Evolutionary conservation across 129 eudicot species (phyloP).

Genomic region (Flaveria bidentis): DNA sequence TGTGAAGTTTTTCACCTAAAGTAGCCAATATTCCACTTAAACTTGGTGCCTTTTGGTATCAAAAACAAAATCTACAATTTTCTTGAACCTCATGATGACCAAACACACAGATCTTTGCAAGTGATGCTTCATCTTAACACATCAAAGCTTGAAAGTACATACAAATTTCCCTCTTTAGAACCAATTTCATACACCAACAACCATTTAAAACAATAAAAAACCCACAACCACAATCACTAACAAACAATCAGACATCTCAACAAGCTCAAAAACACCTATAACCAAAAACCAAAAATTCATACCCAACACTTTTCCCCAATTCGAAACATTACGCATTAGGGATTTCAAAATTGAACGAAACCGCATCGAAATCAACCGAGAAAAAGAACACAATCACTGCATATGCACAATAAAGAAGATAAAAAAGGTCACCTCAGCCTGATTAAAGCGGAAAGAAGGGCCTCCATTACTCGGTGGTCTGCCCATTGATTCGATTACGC

Average conservation of each 20-base stretch:
- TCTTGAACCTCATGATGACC: not conserved
- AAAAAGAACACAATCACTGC: not conserved
- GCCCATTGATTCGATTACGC: conserved; percentile 58
- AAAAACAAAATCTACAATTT: too few species aligned
- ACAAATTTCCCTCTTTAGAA: conserved; percentile 2
- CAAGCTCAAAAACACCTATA: conserved; percentile 2
- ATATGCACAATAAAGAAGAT: not conserved
- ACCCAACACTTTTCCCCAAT: not conserved
- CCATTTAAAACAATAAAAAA: conserved; percentile 15
- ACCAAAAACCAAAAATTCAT: not conserved
- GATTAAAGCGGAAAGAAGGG: conserved; percentile 83
- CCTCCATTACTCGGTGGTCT: conserved; percentile 95
- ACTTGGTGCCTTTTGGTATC: too few species aligned
- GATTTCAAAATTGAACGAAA: conserved; percentile 1
- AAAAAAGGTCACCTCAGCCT: conserved; percentile 52
- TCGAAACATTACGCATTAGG: conserved; percentile 19
- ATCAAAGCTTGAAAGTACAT: not conserved
- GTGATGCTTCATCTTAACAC: not conserved
- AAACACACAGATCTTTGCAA: not conserved
- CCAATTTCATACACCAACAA: conserved; percentile 1
- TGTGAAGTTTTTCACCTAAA: too few species aligned
- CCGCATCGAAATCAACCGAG: not conserved
- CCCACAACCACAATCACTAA: not conserved
- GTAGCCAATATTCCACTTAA: too few species aligned
- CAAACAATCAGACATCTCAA: not conserved